phyloP scores from a whole-genome alignment of 306 rosid species.

The Nissolia schottii region DNA sequence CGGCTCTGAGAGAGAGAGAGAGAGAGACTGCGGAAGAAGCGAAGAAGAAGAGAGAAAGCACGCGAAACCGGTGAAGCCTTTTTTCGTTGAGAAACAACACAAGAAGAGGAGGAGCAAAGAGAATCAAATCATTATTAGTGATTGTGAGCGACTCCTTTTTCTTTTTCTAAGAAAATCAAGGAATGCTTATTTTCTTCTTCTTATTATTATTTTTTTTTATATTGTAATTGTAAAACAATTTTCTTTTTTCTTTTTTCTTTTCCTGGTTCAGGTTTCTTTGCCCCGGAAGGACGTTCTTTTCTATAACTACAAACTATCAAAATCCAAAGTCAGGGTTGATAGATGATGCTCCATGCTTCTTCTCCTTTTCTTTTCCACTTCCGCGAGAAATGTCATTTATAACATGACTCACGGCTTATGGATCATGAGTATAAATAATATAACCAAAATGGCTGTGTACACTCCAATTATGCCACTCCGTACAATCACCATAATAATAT shows the following conservation, averaged over 20 bases:
- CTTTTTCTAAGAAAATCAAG: too few relatives aligned
- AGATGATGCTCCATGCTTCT: background rate
- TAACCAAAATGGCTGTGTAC: too few relatives aligned
- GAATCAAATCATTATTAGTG: too few relatives aligned
- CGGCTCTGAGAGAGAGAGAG: background rate
- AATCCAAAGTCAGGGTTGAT: background rate
- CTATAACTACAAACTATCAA: background rate
- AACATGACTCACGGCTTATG: too few relatives aligned
- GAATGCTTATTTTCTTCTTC: too few relatives aligned
- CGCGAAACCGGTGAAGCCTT: conserved; percentile 12
- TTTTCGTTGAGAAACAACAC: background rate
- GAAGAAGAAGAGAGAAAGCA: background rate
- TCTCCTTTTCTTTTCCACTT: background rate
- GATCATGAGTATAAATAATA: too few relatives aligned
- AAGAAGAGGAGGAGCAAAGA: background rate
- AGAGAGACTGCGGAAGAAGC: background rate
- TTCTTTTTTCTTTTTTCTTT: background rate
- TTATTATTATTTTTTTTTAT: too few relatives aligned
- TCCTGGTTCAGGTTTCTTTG: conserved; percentile 13
- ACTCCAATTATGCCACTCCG: too few relatives aligned
- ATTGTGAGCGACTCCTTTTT: background rate
- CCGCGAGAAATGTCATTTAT: too few relatives aligned
- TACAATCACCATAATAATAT: too few relatives aligned
- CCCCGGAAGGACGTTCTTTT: background rate
- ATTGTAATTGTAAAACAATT: background rate